Base-by-base conservation (phyloP, 805 yeast species). In the Scheffersomyces ergatensis region DNA sequence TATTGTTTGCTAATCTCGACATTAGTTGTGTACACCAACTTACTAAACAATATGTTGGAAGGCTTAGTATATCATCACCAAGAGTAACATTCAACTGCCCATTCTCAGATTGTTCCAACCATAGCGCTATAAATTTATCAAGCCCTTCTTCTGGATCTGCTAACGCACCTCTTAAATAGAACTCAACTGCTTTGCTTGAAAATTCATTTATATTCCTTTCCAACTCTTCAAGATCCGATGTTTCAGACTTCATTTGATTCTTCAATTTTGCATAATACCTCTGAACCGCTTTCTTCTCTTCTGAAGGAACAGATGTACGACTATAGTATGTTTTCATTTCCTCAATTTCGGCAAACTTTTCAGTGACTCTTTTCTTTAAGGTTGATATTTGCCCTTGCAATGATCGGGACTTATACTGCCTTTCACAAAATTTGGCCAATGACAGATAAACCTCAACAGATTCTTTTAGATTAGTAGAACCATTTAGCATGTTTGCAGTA, bases 11-110 rank as follows among this genome's bases (percentile, higher is more conserved):
- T 13, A 90, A 54, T 40, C 93, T 69, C 0, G 97, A 87, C 2
- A 86, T 70, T 34, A 90, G 70, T 55, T 90, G 98, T 44, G 84
- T 82, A 27, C 83, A 70, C 96, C 97, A 90, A 0, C 89, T 77
- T 4, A 87, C 69, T 39, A 89, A 77, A 49, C 82, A 82, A 53
- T 70, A 67, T 12, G 76, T 68, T 0, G 95, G 85, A 15, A 87
- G 60, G 0, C 37, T 36, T 0, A 53, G 37, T 2, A 83, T 52
- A 4, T 65, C 62, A 2, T 55, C 49, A 12, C 52, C 51, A 8
- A 85, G 65, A 7, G 62, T 49, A 3, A 41, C 45, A 46, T 78
- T 82, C 4, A 85, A 62, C 0, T 53, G 58, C 1, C 60, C 72
- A 25, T 70, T 68, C 5, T 58, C 55, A 2, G 80, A 70, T 48